Percentiles rank a stretch among this genome's conserved stretches.
phyloP scores from a whole-genome alignment of 2,329 filamentous ascomycete species.

The Trichoderma sp. region DNA sequence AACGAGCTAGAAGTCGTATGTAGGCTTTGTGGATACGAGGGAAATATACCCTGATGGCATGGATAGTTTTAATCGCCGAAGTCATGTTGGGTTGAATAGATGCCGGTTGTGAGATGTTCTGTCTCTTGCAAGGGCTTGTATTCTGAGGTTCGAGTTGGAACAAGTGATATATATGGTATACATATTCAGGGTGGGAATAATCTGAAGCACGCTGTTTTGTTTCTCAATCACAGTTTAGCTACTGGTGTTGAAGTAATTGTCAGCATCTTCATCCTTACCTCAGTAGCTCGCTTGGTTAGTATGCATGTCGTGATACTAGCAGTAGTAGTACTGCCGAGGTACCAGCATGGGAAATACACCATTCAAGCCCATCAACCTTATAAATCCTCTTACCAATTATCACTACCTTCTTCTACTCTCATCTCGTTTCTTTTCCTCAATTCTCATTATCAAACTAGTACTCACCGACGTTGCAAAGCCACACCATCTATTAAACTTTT shows the following conservation, averaged over 20 bases:
- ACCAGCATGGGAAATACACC: not conserved
- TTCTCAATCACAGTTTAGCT: not conserved
- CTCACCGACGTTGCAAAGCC: not conserved
- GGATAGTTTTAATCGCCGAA: not conserved
- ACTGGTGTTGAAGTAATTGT: not conserved
- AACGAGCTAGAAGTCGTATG: not conserved
- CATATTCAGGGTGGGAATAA: not conserved
- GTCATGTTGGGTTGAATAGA: not conserved
- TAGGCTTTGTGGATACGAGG: not conserved
- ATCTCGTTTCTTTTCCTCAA: not conserved
- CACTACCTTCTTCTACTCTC: not conserved
- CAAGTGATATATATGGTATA: too few relatives aligned
- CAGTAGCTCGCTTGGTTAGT: not conserved
- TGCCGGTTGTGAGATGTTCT: not conserved
- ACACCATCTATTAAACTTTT: not conserved
- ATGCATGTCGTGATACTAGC: not conserved
- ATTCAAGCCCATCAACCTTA: not conserved
- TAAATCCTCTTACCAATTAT: not conserved
- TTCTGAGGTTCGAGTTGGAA: too few relatives aligned
- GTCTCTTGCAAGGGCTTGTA: not conserved
- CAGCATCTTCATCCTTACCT: not conserved
- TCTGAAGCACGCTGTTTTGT: not conserved
- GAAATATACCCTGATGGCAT: not conserved
- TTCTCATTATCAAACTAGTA: not conserved
- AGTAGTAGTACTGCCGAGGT: not conserved